Percentiles rank a stretch among this genome's conserved stretches.
phyloP scores from a whole-genome alignment of 345 rosid species.

The Rhodamnia argentea region DNA sequence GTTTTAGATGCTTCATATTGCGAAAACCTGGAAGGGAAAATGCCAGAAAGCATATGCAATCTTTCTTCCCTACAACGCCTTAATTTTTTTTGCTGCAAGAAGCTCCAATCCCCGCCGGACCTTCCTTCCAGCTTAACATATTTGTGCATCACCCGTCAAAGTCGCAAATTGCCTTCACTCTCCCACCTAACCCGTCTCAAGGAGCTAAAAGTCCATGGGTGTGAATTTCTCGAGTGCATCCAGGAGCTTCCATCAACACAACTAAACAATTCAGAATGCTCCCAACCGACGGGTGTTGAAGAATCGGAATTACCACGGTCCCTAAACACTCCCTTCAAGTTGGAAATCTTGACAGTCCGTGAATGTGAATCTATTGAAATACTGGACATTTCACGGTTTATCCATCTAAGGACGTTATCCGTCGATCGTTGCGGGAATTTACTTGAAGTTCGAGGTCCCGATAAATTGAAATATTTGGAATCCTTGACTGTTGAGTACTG shows the following conservation, averaged over 20 bases:
- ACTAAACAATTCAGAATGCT: not conserved
- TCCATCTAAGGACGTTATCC: too few species aligned
- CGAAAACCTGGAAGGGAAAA: fast-evolving
- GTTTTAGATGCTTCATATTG: fast-evolving
- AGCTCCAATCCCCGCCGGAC: not conserved
- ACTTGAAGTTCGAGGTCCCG: not conserved
- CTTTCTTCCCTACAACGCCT: not conserved
- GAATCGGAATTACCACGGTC: not conserved
- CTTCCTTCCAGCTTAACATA: not conserved
- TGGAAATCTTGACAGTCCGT: fast-evolving
- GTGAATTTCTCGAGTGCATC: not conserved
- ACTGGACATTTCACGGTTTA: not conserved
- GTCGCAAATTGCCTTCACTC: not conserved
- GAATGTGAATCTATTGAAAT: fast-evolving
- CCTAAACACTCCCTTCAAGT: not conserved
- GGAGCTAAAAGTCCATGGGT: not conserved
- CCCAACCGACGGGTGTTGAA: not conserved
- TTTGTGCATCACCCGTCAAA: not conserved
- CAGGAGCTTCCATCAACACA: not conserved
- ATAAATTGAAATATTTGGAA: not conserved
- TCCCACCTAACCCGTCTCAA: not conserved
- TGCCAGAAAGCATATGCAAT: not conserved
- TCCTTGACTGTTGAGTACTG: fast-evolving
- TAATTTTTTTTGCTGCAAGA: fast-evolving
- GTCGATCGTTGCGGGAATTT: not conserved